Evolutionary conservation across 495 filamentous ascomycete species (phyloP), one percentile per base, ranked within the genome.

Genomic region (Penicillium cinerascens): DNA sequence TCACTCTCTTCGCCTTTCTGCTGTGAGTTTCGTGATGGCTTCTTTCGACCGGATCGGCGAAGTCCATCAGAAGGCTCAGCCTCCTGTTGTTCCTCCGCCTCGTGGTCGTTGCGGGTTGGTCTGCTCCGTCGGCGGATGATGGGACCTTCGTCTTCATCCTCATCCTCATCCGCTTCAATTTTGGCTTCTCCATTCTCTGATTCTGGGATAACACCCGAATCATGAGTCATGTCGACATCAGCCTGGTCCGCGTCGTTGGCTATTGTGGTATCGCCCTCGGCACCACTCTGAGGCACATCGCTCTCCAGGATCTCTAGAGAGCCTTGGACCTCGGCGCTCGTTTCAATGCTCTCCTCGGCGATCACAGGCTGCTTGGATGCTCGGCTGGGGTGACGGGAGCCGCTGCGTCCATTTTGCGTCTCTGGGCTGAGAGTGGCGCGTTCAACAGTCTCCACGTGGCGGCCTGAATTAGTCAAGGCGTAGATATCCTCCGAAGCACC

Each of bases 1-100:
- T 96, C 91, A 64, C 89, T 93, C 58, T 86, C 89, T 15, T 87
- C 87, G 51, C 91, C 84, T 22, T 77, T 80, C 44, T 79, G 80
- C 62, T 86, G 77, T 22, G 74, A 78, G 47, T 63, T 69, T 45
- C 69, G 71, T 23, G 56, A 42, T 21, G 71, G 72, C 51, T 74
- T 77, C 56, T 78, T 77, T 49, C 77, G 76, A 50, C 75, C 65
- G 49, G 70, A 67, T 38, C 71, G 67, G 36, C 81, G 77, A 20
- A 70, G 77, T 1, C 6, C 26, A 10, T 43, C 47, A 35, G 47
- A 49, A 8, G 10, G 5, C 38, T 41, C 38, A 17, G 77, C 29
- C 72, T 45, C 79, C 55, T 50, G 73, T 52, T 62, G 66, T 41
- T 66, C 58, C 50, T 56, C 58, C 37, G 33, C 48, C 0, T 65